Evolutionary conservation across 192 early-diverging fungal genomes (phyloP).

Genomic region (Coemansia brasiliensis): DNA sequence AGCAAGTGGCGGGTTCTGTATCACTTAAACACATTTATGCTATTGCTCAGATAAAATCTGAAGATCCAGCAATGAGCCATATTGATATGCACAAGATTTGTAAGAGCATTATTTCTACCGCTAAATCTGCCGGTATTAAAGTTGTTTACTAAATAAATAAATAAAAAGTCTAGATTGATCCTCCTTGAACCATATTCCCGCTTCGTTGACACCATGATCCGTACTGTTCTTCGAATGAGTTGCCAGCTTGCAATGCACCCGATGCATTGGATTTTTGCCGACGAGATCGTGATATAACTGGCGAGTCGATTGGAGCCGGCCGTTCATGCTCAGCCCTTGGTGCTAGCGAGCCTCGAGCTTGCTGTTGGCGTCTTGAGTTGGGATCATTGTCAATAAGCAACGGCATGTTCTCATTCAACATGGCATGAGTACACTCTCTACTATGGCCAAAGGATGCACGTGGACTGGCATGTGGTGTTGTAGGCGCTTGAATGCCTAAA

Average conservation of each 20-base stretch:
- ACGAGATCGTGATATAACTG: neutral
- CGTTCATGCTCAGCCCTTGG: neutral
- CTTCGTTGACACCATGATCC: conserved; percentile 50
- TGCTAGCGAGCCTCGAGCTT: neutral
- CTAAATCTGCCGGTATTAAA: conserved; percentile 80
- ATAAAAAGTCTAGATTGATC: neutral
- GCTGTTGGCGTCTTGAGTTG: conserved; percentile 2
- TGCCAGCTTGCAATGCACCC: conserved; percentile 1
- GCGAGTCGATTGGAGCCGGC: conserved; percentile 3
- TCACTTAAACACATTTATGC: conserved; percentile 93
- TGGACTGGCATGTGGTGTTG: conserved; percentile 17
- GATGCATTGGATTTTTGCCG: neutral
- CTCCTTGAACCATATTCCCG: conserved; percentile 24
- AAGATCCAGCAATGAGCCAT: conserved; percentile 76
- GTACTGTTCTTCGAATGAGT: conserved; percentile 44
- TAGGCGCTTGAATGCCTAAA: neutral
- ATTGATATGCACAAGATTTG: conserved; percentile 69
- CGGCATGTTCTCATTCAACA: conserved; percentile 29
- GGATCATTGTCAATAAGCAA: conserved; percentile 55
- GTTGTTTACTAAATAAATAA: conserved; percentile 58
- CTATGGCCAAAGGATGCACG: neutral
- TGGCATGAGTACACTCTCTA: conserved; percentile 2
- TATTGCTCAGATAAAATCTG: conserved; percentile 86
- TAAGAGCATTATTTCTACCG: conserved; percentile 72
- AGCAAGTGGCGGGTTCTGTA: conserved; percentile 74